Conservation (phyloP, 2,329 filamentous ascomycete species). For the Hypoxylon sp. region DNA sequence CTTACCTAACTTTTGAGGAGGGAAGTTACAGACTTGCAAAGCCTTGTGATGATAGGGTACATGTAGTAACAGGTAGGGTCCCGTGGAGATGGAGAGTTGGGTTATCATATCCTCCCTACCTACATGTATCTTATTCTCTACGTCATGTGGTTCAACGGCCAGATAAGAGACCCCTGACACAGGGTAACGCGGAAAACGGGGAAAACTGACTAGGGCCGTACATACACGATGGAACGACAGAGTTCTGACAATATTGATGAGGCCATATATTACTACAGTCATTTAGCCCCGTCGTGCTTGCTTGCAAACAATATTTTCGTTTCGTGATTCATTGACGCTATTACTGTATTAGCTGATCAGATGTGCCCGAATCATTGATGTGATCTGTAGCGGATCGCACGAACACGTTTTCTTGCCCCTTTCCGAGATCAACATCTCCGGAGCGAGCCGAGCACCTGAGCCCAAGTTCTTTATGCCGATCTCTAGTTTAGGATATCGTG, state of each 20-base stretch:
- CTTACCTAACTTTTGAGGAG: background rate
- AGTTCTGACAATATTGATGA: slow-evolving; percentile 22
- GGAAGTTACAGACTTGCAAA: background rate
- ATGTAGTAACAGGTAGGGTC: background rate
- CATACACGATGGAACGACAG: slow-evolving; percentile 16
- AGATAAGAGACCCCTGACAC: slow-evolving; percentile 32
- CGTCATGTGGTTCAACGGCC: slow-evolving; percentile 36
- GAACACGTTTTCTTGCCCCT: slow-evolving; percentile 10
- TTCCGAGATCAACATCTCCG: slow-evolving; percentile 34
- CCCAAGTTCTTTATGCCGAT: slow-evolving; percentile 20
- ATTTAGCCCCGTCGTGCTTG: background rate
- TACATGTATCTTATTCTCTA: slow-evolving; percentile 17
- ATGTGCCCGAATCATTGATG: slow-evolving; percentile 1
- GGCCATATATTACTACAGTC: slow-evolving; percentile 10
- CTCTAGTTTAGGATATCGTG: slow-evolving; percentile 26
- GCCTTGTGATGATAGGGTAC: background rate
- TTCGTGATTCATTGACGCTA: background rate
- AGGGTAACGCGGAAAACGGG: slow-evolving; percentile 29
- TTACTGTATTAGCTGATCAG: slow-evolving; percentile 19
- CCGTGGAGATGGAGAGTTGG: background rate
- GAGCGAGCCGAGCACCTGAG: slow-evolving; percentile 37
- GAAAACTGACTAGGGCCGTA: slow-evolving; percentile 14
- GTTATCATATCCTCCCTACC: slow-evolving; percentile 8
- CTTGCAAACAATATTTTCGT: background rate
- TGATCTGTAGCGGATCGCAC: slow-evolving; percentile 11